Percentiles rank a stretch among this genome's conserved stretches.
phyloP scores from a whole-genome alignment of 2,329 filamentous ascomycete genomes.

The Plectosphaerella plurivora region DNA sequence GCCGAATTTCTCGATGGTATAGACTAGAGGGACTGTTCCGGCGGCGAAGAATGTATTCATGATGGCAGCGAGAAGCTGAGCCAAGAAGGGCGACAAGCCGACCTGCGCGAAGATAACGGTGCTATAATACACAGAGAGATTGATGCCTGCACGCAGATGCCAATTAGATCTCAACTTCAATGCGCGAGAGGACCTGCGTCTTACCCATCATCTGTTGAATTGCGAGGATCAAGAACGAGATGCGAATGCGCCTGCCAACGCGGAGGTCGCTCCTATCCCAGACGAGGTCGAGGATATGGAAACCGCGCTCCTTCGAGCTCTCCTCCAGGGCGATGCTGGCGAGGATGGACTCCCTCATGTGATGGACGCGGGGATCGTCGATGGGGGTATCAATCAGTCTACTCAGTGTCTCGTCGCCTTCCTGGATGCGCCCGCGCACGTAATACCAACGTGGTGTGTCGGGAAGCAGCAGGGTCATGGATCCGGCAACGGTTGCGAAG shows the following conservation, averaged over 20 bases:
- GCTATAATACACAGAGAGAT: constrained; percentile 4
- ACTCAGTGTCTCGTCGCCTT: constrained; percentile 7
- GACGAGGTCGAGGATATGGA: constrained; percentile 2
- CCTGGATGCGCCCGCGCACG: constrained; percentile 2
- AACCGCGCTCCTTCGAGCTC: constrained; percentile 4
- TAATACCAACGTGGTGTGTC: constrained; percentile 12
- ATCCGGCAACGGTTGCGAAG: constrained; percentile 7
- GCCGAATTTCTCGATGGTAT: constrained; percentile 8
- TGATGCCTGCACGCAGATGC: neutral
- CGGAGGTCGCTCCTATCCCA: constrained; percentile 3
- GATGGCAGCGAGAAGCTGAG: constrained; percentile 7
- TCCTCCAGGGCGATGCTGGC: constrained; percentile 7
- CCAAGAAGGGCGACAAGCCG: constrained; percentile 3
- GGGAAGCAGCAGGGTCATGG: constrained; percentile 5
- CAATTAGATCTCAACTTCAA: neutral
- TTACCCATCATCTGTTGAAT: constrained; percentile 6
- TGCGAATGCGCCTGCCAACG: constrained; percentile 2
- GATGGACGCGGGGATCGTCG: constrained; percentile 2
- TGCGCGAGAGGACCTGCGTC: neutral
- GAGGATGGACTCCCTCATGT: constrained; percentile 5
- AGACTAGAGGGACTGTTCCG: constrained; percentile 5
- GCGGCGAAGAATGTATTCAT: constrained; percentile 10
- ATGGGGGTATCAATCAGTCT: constrained; percentile 2
- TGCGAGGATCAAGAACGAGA: constrained; percentile 3
- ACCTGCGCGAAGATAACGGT: constrained; percentile 3